Evolutionary conservation across 2,329 filamentous ascomycete genomes (phyloP).

Genomic region (Ploettnerulaceae sp.): DNA sequence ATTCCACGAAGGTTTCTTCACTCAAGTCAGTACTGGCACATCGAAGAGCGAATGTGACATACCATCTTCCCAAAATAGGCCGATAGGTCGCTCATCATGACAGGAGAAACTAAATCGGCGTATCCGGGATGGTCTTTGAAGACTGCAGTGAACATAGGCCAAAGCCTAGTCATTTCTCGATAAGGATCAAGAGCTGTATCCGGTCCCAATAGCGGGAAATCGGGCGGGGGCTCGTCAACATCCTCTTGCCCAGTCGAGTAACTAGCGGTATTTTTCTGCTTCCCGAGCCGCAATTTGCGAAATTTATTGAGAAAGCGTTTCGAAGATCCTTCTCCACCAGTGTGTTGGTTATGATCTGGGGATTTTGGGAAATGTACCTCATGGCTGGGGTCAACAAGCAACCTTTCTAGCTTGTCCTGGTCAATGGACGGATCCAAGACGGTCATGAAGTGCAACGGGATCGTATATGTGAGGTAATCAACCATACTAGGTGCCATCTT

Average conservation of each 20-base stretch:
- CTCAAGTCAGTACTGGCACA: background rate
- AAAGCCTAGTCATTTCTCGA: background rate
- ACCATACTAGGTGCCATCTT: background rate
- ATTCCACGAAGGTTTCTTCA: slow-evolving; percentile 1
- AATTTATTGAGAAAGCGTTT: background rate
- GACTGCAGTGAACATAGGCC: background rate
- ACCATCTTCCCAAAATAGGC: background rate
- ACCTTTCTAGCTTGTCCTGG: background rate
- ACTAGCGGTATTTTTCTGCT: no score
- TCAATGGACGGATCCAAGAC: background rate
- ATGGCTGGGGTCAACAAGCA: background rate
- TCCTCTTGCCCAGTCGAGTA: background rate
- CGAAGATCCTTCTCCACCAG: background rate
- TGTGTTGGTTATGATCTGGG: no score
- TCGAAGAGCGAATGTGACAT: background rate
- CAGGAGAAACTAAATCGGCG: background rate
- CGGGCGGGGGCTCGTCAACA: background rate
- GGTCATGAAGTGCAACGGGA: background rate
- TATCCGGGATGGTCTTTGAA: background rate
- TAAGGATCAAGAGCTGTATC: background rate
- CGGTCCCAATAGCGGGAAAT: background rate
- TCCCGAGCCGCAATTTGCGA: background rate
- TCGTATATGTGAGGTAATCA: background rate
- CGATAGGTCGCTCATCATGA: background rate
- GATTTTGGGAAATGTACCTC: background rate